phyloP scores from a whole-genome alignment of 129 eudicot species.

The Erigeron canadensis region DNA sequence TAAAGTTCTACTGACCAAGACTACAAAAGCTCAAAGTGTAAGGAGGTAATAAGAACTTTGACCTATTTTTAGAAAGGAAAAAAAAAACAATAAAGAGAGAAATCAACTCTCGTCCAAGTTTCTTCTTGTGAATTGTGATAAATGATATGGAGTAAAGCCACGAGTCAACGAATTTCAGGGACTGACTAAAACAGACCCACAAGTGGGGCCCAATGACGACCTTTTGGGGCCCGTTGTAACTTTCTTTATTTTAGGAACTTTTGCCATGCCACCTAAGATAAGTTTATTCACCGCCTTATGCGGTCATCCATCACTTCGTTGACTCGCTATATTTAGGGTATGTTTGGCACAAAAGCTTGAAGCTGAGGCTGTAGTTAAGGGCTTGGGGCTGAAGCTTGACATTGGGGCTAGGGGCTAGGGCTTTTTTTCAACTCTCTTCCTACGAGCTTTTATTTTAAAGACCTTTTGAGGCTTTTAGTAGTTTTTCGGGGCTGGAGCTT shows the following conservation, averaged over 20 bases:
- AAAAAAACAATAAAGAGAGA: slow-evolving; percentile 10
- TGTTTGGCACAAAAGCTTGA: too few relatives aligned
- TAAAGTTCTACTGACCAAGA: not conserved
- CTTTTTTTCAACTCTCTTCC: too few relatives aligned
- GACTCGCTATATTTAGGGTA: slow-evolving; percentile 22
- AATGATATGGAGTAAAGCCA: too few relatives aligned
- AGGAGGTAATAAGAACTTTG: not conserved
- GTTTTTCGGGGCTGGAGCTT: too few relatives aligned
- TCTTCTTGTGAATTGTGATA: slow-evolving; percentile 9
- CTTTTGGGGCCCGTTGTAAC: slow-evolving; percentile 12
- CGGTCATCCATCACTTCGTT: slow-evolving; percentile 26
- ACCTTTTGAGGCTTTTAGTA: too few relatives aligned
- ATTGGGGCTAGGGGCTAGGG: too few relatives aligned
- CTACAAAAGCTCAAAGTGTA: slow-evolving; percentile 1
- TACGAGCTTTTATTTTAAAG: slow-evolving; percentile 7
- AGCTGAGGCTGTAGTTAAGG: too few relatives aligned
- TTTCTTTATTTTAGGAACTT: slow-evolving; percentile 11
- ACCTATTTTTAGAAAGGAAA: not conserved
- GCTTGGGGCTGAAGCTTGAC: too few relatives aligned
- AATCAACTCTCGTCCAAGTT: slow-evolving; percentile 13
- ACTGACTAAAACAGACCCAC: slow-evolving; percentile 16
- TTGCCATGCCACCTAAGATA: slow-evolving; percentile 14
- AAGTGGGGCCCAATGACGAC: slow-evolving; percentile 38
- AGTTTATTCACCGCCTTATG: slow-evolving; percentile 20
- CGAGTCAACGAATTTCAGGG: slow-evolving; percentile 39